phyloP scores from a whole-genome alignment of 2,329 filamentous ascomycete species.

The Diaporthe humulicola region DNA sequence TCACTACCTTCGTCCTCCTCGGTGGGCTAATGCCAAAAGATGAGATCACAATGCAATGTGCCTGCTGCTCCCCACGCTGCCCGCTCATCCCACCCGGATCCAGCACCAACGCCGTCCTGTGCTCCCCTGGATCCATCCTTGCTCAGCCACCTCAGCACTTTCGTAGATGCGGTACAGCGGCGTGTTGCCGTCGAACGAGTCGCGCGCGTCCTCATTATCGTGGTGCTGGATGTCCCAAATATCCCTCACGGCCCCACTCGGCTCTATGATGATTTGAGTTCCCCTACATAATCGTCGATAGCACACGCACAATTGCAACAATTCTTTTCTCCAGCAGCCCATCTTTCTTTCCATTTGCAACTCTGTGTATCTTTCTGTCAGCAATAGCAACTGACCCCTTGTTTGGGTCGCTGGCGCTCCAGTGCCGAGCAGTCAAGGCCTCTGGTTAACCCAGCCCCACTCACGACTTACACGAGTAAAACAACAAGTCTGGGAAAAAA shows the following conservation, averaged over 20 bases:
- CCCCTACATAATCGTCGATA: not conserved
- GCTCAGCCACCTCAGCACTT: conserved; percentile 32
- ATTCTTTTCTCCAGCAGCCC: not conserved
- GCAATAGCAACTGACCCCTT: not conserved
- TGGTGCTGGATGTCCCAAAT: conserved; percentile 18
- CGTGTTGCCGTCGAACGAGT: conserved; percentile 11
- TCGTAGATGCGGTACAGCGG: conserved; percentile 1
- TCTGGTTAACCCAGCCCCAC: not conserved
- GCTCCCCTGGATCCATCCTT: not conserved
- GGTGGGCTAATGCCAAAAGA: conserved; percentile 5
- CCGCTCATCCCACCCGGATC: conserved; percentile 14
- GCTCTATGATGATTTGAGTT: conserved; percentile 16
- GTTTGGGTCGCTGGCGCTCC: conserved; percentile 21
- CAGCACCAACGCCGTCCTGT: conserved; percentile 17
- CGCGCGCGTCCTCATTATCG: not conserved
- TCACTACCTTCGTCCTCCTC: not conserved
- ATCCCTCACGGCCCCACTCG: conserved; percentile 36
- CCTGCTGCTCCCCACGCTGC: conserved; percentile 4
- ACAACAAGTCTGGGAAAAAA: not conserved
- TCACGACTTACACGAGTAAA: conserved; percentile 11
- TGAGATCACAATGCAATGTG: conserved; percentile 9
- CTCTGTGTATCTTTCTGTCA: not conserved
- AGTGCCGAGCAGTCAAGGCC: conserved; percentile 30
- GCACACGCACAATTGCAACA: not conserved
- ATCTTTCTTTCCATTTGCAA: not conserved